These are phyloP conservation scores for Coemansia sp. DNA, from an alignment of 192 early-diverging fungal species.

Conservation along the genomic window DNA sequence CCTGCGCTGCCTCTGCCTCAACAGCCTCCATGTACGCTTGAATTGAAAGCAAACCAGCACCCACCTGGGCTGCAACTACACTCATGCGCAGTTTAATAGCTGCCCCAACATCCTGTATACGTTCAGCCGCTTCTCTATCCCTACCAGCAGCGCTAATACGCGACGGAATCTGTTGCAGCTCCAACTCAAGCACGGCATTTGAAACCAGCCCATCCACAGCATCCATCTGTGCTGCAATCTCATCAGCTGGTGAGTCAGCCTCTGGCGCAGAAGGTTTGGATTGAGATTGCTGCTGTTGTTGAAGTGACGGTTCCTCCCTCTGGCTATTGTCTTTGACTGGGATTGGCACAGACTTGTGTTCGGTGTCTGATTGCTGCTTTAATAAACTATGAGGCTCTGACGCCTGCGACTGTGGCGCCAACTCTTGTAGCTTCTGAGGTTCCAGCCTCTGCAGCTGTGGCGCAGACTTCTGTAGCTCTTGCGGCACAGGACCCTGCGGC, in stretches of 20 bases:
- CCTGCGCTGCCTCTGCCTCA: conserved; percentile 15
- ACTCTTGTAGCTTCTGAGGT: no score
- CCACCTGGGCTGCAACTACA: conserved; percentile 44
- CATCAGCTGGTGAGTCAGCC: conserved; percentile 8
- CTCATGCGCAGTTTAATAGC: conserved; percentile 49
- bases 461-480: no score
- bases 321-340: no score
- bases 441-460: no score
- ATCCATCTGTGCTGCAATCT: conserved; percentile 32
- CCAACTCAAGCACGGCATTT: conserved; percentile 46
- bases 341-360: no score
- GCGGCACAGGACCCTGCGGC: no score
- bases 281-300: background rate
- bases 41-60: conserved; percentile 35
- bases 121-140: conserved; percentile 9
- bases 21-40: conserved; percentile 41
- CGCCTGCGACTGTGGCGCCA: no score
- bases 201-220: conserved; percentile 29
- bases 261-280: background rate
- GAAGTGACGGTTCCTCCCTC: background rate
- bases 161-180: conserved; percentile 37
- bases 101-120: conserved; percentile 31
- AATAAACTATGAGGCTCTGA: no score
- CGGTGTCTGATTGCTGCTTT: no score
- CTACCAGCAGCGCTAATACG: conserved; percentile 10